Evolutionary conservation across 257 asterid species (phyloP), one percentile per base, ranked within the genome.

Genomic region (Solanum tarijense): DNA sequence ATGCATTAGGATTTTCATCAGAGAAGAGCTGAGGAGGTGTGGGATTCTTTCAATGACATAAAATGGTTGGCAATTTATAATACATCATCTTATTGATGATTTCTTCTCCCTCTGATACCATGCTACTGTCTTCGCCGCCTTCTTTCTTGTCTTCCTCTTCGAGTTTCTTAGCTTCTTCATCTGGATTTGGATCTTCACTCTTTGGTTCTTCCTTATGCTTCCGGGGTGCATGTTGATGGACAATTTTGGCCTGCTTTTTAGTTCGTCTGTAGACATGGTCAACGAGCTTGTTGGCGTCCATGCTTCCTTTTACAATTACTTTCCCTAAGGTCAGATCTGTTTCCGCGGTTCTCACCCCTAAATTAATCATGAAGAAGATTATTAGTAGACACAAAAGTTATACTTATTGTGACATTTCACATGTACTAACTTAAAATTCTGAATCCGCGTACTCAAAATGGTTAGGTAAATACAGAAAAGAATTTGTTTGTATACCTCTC

Each of bases 1-100:
- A 96, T 7, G 99, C 98, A 91, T 96, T 94, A 83, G 99, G 99
- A 87, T 96, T 96, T 86, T 96, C 98, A 25, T 96, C 98, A 2
- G 98, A 96, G 89, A 96, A 96, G 52, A 92, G 92, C 92, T 96
- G 98, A 48, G 98, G 98, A 3, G 98, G 92, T 25, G 98, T 25
- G 98, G 99, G 83, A 94, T 94, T 91, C 95, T 92, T 66, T 94
- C 99, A 0, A 92, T 88, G 87, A 90, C 86, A 84, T 96, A 92
- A 81, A 91, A 71, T 1, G 98, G 98, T 87, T 95, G 96, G 83
- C 92, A 91, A 78, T 31, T 2, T 31, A 31, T 89, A 88, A 86
- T 92, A 87, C 95, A 94, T 92, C 89, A 89, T 82, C n/a, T 86
- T 84, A 5, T 89, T 91, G 87, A 88, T 88, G 34, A 3, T 89